Percentiles rank a stretch among this genome's conserved stretches.
phyloP scores from a whole-genome alignment of 768 basidiomycete species.

The Suillus brevipes region DNA sequence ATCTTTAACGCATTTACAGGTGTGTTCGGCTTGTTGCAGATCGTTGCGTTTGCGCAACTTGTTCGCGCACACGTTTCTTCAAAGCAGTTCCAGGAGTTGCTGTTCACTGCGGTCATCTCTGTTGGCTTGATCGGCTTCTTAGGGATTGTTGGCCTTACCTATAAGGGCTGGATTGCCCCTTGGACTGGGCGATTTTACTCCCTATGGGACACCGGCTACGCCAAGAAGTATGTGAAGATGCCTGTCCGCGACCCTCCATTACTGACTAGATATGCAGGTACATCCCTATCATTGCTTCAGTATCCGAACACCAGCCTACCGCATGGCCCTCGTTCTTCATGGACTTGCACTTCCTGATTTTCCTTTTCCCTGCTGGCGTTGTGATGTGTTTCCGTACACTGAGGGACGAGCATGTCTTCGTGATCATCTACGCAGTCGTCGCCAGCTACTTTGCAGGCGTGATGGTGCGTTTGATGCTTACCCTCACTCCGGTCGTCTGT shows the following conservation, averaged over 20 bases:
- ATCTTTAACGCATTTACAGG: constrained; percentile 41
- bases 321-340: constrained; percentile 99
- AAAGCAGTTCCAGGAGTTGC: constrained; percentile 86
- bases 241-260: constrained; percentile 8
- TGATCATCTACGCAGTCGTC: constrained; percentile 95
- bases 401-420: constrained; percentile 95
- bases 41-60: constrained; percentile 90
- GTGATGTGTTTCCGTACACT: constrained; percentile 91
- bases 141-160: constrained; percentile 79
- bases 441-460: constrained; percentile 99
- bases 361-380: constrained; percentile 97
- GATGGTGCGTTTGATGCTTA: constrained; percentile 99
- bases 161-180: constrained; percentile 93
- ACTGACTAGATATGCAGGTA: constrained; percentile 47
- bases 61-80: constrained; percentile 88
- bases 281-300: constrained; percentile 97
- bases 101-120: constrained; percentile 67
- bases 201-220: constrained; percentile 98
- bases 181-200: constrained; percentile 99
- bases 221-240: constrained; percentile 73
- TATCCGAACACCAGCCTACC: constrained; percentile 98
- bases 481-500: constrained; percentile 96
- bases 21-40: constrained; percentile 95
- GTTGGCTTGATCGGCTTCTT: constrained; percentile 70
- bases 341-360: constrained; percentile 97